Conservation (phyloP, 495 filamentous ascomycete genomes). For the Penicillium ucsense region DNA sequence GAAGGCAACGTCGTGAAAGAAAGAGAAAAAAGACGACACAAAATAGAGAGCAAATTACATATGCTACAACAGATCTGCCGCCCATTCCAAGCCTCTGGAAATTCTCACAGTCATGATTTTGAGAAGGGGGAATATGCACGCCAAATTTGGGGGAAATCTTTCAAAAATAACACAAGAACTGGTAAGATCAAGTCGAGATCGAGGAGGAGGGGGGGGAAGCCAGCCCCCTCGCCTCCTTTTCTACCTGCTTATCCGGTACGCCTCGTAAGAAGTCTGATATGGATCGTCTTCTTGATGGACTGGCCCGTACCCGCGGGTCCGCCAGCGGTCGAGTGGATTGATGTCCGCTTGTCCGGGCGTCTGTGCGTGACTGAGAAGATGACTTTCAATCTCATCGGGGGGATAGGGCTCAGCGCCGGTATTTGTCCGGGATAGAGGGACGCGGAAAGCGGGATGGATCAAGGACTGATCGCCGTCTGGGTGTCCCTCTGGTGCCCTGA, state of each 20-base stretch:
- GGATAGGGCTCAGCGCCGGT: slow-evolving; percentile 24
- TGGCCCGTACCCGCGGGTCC: slow-evolving; percentile 39
- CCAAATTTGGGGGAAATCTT: neutral
- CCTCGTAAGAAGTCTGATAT: slow-evolving; percentile 30
- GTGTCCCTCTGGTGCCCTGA: slow-evolving; percentile 22
- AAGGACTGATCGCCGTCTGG: slow-evolving; percentile 15
- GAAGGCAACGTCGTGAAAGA: too few relatives aligned
- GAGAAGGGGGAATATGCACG: neutral
- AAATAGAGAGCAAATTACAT: too few relatives aligned
- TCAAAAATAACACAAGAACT: too few relatives aligned
- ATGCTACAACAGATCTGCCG: too few relatives aligned
- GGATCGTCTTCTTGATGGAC: slow-evolving; percentile 32
- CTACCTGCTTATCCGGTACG: slow-evolving; percentile 24
- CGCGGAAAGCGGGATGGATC: slow-evolving; percentile 31
- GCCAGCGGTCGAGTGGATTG: slow-evolving; percentile 36
- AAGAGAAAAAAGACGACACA: too few relatives aligned
- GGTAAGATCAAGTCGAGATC: neutral
- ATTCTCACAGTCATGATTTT: too few relatives aligned
- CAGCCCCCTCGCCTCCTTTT: neutral
- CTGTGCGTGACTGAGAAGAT: slow-evolving; percentile 35
- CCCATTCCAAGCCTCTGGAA: too few relatives aligned
- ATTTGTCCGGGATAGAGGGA: slow-evolving; percentile 19
- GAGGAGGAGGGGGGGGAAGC: slow-evolving; percentile 2
- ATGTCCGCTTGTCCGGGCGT: slow-evolving; percentile 19
- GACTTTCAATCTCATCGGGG: slow-evolving; percentile 36